Base-by-base conservation (phyloP, 352 stramenopile species). In the Phytophthora megakarya region DNA sequence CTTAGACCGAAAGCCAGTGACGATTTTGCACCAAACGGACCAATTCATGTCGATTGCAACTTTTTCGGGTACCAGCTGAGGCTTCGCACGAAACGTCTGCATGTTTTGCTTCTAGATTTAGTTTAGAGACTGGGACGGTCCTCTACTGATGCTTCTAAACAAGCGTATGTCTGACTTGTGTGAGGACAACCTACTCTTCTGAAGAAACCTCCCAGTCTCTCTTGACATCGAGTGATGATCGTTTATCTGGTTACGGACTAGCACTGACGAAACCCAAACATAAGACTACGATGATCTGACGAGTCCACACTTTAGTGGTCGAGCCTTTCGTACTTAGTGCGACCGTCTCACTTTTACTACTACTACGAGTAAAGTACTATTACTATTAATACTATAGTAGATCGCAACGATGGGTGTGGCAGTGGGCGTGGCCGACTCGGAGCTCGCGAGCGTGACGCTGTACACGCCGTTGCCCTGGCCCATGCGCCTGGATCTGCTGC, bases 261-360 rank as follows among this genome's bases (percentile, higher is more conserved):
- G 69, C 77, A 81, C 62, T 92, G 81, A 79, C 78, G 84, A 92
- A 82, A 71, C 64, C 72, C 59, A 79, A 73, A 70, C 69, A 70
- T 80, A 90, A 91, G 84, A 93, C 84, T 93, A 93, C 84, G 84
- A 93, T 93, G 84, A 93, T 90, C 84, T 84, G 84, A 92, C 77
- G 76, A 83, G 22, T 54, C 19, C 53, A 13, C 30, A 44, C n/a
- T 32, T 32, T n/a, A n/a, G n/a, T n/a, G n/a, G n/a, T n/a, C n/a
- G n/a, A n/a, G 26, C 26, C 26, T 64, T 63, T 71, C 72, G 72
- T 80, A 80, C 68, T 79, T 75, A 67, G 26, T 46, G n/a, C n/a
- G n/a, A n/a, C 11, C 16, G 11, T 19, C 23, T 57, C 44, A 52
- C 38, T 56, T 22, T 55, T 25, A 9, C 13, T n/a, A n/a, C n/a